These are phyloP conservation scores for Physocladia obscura DNA, from an alignment of 192 early-diverging fungal genomes.

Conservation along the genomic window DNA sequence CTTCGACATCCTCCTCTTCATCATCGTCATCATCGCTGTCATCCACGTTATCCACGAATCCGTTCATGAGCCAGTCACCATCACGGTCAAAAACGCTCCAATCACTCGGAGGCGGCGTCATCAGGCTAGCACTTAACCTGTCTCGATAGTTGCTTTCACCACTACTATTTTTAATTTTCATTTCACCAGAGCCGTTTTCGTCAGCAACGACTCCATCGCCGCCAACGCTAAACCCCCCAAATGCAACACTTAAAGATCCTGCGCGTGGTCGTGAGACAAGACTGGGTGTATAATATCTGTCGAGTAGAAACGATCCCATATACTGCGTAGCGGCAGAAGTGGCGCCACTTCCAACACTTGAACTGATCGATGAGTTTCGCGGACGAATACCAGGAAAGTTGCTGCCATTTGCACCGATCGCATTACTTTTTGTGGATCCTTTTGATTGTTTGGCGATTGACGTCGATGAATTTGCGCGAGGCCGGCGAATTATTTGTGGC, in stretches of 20 bases:
- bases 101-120: conserved; percentile 17
- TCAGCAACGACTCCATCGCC: too few species aligned
- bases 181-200: too few species aligned
- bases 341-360: not conserved
- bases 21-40: not conserved
- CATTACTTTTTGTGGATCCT: not conserved
- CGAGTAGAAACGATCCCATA: conserved; percentile 1
- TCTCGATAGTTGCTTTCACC: not conserved
- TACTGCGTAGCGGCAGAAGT: not conserved
- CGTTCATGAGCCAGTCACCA: not conserved
- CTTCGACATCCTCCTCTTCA: conserved; percentile 2
- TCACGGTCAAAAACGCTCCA: conserved; percentile 13
- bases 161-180: too few species aligned
- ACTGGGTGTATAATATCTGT: conserved; percentile 13
- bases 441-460: conserved; percentile 5
- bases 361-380: not conserved
- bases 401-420: not conserved
- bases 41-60: not conserved
- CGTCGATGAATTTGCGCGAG: conserved; percentile 8
- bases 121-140: conserved; percentile 3
- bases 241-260: not conserved
- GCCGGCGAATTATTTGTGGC: conserved; percentile 2
- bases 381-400: not conserved
- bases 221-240: too few species aligned
- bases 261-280: not conserved